A percentile compares a stretch with the other conserved stretches of the same genome.
phyloP scores from a whole-genome alignment of 148 eudicot species.

The Fallopia convolvulus region DNA sequence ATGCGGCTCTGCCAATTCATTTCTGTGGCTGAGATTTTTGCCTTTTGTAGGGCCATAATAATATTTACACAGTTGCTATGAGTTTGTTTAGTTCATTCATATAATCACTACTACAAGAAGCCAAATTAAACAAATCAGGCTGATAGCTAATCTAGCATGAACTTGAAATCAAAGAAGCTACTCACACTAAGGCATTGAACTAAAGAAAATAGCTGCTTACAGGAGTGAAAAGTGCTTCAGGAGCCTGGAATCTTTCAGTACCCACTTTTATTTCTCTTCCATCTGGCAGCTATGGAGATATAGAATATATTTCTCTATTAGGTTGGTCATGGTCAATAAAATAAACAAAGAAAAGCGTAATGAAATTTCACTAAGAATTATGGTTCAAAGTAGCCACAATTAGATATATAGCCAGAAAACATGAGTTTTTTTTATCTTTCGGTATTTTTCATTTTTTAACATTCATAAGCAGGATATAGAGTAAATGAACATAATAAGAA shows the following conservation, averaged over 20 bases:
- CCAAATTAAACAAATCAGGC: not conserved
- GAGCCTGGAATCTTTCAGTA: constrained; percentile 96
- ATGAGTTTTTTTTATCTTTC: too few relatives aligned
- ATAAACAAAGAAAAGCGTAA: not conserved
- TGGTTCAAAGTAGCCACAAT: not conserved
- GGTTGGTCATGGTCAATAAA: not conserved
- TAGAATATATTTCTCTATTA: constrained; percentile 3
- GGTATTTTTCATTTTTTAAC: too few relatives aligned
- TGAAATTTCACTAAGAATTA: not conserved
- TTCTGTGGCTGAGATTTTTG: not conserved
- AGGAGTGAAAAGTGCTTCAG: constrained; percentile 98
- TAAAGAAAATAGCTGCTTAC: constrained; percentile 34
- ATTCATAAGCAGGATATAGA: not conserved
- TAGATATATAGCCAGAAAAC: not conserved
- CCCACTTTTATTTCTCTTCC: constrained; percentile 97
- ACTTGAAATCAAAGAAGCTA: not conserved
- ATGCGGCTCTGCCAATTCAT: not conserved
- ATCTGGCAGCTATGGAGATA: constrained; percentile 71
- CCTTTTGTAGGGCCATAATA: not conserved
- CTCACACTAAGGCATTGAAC: constrained; percentile 2
- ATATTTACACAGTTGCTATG: not conserved
- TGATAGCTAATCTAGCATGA: not conserved
- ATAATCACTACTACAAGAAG: not conserved
- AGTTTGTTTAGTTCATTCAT: not conserved
- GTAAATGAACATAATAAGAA: not conserved